Percentiles rank a stretch among this genome's conserved stretches.
phyloP scores from a whole-genome alignment of 208 protist genomes.

The Lotmaria passim region DNA sequence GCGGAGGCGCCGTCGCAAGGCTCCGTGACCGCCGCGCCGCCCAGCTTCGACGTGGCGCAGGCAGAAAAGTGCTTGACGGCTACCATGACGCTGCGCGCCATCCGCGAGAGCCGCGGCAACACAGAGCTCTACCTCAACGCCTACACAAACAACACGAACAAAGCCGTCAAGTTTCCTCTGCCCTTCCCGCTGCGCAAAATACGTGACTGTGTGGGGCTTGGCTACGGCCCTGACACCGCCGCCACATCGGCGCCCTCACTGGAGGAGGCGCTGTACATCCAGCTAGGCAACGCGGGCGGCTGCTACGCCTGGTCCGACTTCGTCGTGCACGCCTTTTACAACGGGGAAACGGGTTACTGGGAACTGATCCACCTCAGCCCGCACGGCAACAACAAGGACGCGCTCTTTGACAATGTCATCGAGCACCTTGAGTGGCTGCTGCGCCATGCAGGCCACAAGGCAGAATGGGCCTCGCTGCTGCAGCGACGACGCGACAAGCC shows the following conservation, averaged over 20 bases:
- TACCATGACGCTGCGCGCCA: constrained; percentile 65
- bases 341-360: constrained; percentile 61
- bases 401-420: constrained; percentile 64
- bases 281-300: constrained; percentile 78
- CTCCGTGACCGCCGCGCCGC: not conserved
- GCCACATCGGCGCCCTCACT: constrained; percentile 23
- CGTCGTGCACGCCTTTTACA: constrained; percentile 69
- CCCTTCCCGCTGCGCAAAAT: constrained; percentile 70
- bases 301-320: constrained; percentile 87
- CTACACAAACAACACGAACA: constrained; percentile 52
- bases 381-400: constrained; percentile 62
- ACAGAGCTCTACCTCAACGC: constrained; percentile 50
- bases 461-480: constrained; percentile 21
- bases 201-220: constrained; percentile 65
- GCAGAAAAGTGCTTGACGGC: constrained; percentile 36
- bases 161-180: constrained; percentile 42
- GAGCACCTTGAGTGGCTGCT: constrained; percentile 67
- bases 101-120: constrained; percentile 31
- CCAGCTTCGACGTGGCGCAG: constrained; percentile 10
- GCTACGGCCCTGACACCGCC: constrained; percentile 12
- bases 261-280: constrained; percentile 65
- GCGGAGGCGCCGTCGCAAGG: not conserved
- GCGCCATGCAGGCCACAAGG: constrained; percentile 16
- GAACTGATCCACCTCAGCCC: constrained; percentile 58
- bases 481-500: constrained; percentile 17